These are phyloP conservation scores for Rhodotorula diobovata DNA, from an alignment of 768 basidiomycete genomes.

Conservation along the genomic window DNA sequence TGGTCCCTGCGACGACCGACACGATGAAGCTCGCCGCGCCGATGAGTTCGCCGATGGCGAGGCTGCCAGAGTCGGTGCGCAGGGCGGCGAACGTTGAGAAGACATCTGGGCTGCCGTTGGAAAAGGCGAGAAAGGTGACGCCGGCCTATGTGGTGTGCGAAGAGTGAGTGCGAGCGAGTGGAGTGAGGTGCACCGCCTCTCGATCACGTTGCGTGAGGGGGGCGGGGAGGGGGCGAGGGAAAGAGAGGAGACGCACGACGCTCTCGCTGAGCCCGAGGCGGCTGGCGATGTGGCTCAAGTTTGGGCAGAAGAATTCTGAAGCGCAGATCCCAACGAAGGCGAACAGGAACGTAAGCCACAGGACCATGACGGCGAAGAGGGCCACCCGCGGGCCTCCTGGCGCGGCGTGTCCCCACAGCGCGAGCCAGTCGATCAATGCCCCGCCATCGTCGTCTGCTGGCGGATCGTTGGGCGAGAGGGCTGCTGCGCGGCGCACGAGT, in stretches of 20 bases:
- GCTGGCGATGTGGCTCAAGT: constrained; percentile 75
- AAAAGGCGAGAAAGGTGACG: constrained; percentile 93
- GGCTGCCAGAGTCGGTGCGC: constrained; percentile 71
- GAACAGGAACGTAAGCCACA: constrained; percentile 89
- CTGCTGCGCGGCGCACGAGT: background rate
- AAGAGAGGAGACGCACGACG: constrained; percentile 49
- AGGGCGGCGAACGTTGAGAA: constrained; percentile 95
- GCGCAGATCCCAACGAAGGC: constrained; percentile 91
- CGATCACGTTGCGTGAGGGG: too few relatives aligned
- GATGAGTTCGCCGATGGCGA: constrained; percentile 90
- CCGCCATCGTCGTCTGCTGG: background rate
- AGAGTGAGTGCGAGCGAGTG: background rate
- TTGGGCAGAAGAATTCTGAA: constrained; percentile 96
- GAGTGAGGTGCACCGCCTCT: constrained; percentile 1
- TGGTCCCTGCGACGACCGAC: constrained; percentile 93
- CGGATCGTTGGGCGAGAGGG: background rate
- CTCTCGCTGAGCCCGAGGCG: constrained; percentile 84
- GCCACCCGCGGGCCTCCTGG: constrained; percentile 51
- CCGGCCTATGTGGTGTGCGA: constrained; percentile 56
- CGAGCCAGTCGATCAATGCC: constrained; percentile 31
- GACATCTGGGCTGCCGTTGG: constrained; percentile 93
- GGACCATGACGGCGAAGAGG: constrained; percentile 59
- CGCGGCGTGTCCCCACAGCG: background rate
- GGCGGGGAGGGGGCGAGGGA: too few relatives aligned
- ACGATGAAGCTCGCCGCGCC: constrained; percentile 95